phyloP scores from a whole-genome alignment of 2,329 filamentous ascomycete species.

The Fusarium virguliforme region DNA sequence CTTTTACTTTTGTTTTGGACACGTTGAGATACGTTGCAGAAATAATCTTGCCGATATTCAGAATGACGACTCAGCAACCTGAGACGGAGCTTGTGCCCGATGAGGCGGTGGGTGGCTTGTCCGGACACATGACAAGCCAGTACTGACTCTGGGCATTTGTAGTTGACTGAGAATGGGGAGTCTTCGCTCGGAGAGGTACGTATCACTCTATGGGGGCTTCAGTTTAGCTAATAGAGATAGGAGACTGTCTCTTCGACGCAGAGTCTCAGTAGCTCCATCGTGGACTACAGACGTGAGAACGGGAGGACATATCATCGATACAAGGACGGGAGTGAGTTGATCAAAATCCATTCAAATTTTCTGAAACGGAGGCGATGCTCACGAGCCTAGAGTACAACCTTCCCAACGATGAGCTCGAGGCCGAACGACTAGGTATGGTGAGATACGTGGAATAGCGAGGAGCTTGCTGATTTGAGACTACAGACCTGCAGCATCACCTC shows the following conservation, averaged over 20 bases:
- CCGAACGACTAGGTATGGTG: constrained; percentile 18
- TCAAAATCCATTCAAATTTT: no score
- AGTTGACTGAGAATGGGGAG: not conserved
- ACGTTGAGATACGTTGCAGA: not conserved
- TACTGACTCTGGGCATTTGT: not conserved
- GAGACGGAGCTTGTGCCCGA: not conserved
- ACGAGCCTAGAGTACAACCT: constrained; percentile 15
- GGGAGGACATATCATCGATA: constrained; percentile 23
- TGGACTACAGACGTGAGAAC: constrained; percentile 24
- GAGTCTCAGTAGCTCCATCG: constrained; percentile 15
- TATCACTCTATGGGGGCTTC: accelerated
- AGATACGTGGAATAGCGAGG: not conserved
- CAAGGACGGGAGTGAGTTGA: constrained; percentile 21
- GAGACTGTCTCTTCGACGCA: constrained; percentile 8
- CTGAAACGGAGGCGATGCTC: not conserved
- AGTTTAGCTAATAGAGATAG: not conserved
- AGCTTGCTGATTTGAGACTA: not conserved
- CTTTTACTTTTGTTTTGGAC: not conserved
- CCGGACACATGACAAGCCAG: not conserved
- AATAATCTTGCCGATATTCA: not conserved
- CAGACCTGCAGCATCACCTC: constrained; percentile 28
- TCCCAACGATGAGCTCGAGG: constrained; percentile 21
- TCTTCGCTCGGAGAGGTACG: not conserved
- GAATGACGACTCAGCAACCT: not conserved
- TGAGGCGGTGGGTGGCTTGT: not conserved